Conservation (phyloP, 164 flowering plant species). For the Amborella trichopoda region DNA sequence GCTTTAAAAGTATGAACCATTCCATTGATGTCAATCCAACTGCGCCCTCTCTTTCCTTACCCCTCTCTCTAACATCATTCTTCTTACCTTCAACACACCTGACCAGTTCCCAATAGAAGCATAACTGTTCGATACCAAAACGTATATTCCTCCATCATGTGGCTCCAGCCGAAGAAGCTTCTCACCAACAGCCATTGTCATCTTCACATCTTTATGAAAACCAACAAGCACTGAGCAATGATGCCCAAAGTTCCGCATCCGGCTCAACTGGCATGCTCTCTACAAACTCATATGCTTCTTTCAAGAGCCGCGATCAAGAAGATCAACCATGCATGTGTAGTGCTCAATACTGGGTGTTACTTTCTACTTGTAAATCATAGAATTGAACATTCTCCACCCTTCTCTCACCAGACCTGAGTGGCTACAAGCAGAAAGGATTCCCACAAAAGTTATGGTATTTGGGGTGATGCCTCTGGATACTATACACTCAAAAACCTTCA, state of each 20-base stretch:
- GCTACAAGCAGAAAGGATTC: conserved; percentile 29
- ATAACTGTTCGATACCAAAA: conserved; percentile 30
- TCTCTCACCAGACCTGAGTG: conserved; percentile 31
- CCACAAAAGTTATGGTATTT: conserved; percentile 29
- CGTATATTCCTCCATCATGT: conserved; percentile 28
- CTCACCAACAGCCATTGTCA: conserved; percentile 20
- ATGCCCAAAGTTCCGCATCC: conserved; percentile 25
- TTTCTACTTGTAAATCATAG: conserved; percentile 18
- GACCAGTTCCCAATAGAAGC: conserved; percentile 24
- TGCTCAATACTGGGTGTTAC: conserved; percentile 30
- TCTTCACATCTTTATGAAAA: conserved; percentile 16
- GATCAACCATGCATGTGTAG: conserved; percentile 39
- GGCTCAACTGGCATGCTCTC: conserved; percentile 31
- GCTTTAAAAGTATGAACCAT: conserved; percentile 34
- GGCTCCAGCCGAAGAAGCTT: conserved; percentile 22
- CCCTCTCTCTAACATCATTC: conserved; percentile 27
- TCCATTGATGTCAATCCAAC: conserved; percentile 31
- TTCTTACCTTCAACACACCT: conserved; percentile 27
- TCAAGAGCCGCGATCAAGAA: conserved; percentile 18
- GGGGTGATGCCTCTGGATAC: conserved; percentile 22
- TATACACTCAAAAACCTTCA: conserved; percentile 23
- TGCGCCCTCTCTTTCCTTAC: conserved; percentile 36
- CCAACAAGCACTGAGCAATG: conserved; percentile 32
- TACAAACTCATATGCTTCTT: conserved; percentile 21
- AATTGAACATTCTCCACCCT: conserved; percentile 21